Evolutionary conservation across 345 rosid species (phyloP).

Genomic region (Salix arbutifolia): DNA sequence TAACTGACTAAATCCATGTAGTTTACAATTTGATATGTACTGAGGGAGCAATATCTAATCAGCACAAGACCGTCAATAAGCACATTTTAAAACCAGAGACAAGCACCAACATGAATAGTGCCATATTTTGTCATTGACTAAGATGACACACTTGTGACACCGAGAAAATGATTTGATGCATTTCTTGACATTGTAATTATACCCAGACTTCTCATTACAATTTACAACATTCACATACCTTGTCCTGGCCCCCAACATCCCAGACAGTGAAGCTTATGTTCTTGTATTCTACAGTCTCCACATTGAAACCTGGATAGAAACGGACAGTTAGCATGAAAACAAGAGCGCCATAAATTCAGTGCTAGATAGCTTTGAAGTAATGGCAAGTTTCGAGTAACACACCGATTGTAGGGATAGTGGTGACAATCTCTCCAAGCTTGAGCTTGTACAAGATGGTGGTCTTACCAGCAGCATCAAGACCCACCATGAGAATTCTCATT

Average conservation of each 20-base stretch:
- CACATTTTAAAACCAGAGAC: neutral
- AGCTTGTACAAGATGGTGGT: constrained; percentile 21
- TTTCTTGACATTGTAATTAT: neutral
- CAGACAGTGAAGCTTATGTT: constrained; percentile 21
- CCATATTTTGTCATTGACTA: neutral
- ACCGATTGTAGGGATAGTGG: constrained; percentile 22
- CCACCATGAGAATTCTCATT: constrained; percentile 21
- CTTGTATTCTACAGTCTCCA: constrained; percentile 22
- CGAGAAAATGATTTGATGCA: neutral
- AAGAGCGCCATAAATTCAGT: neutral
- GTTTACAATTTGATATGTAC: constrained; percentile 11
- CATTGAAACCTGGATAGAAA: constrained; percentile 15
- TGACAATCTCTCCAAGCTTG: constrained; percentile 23
- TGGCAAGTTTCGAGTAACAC: neutral
- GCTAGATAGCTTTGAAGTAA: neutral
- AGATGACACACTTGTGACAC: neutral
- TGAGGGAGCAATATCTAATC: neutral
- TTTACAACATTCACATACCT: neutral
- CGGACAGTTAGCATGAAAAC: neutral
- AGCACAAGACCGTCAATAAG: constrained; percentile 19
- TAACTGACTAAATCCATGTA: neutral
- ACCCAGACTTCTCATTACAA: neutral
- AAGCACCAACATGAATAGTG: neutral
- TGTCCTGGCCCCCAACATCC: constrained; percentile 25
- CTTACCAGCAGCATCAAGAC: constrained; percentile 22